phyloP scores from a whole-genome alignment of 176 grass and related monocot genomes.

The Luzula sylvatica region DNA sequence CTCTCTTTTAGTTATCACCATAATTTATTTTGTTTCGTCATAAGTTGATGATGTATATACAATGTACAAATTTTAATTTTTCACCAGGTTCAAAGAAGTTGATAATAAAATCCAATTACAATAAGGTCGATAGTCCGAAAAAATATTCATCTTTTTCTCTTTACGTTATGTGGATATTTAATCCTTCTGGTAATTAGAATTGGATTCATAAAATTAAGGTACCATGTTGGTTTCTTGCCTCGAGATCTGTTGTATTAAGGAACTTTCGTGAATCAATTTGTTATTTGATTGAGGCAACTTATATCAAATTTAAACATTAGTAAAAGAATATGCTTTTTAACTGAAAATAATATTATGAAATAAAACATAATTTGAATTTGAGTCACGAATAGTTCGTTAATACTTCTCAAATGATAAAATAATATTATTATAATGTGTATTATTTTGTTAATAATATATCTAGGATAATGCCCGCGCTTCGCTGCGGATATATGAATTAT shows the following conservation, averaged over 20 bases:
- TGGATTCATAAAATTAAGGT: slow-evolving; percentile 22
- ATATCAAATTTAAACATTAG: too few species aligned
- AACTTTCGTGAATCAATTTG: slow-evolving; percentile 55
- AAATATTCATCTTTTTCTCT: too few species aligned
- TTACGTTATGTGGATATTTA: slow-evolving; percentile 34
- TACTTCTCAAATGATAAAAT: too few species aligned
- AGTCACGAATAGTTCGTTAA: too few species aligned
- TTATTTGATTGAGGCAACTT: too few species aligned
- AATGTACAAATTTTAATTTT: background rate
- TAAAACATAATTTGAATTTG: too few species aligned
- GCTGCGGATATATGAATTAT: too few species aligned
- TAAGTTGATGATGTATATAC: background rate
- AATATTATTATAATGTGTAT: too few species aligned
- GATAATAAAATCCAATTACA: slow-evolving; percentile 4
- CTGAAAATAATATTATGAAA: too few species aligned
- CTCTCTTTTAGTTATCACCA: background rate
- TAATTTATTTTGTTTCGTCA: background rate
- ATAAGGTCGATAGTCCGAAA: slow-evolving; percentile 30
- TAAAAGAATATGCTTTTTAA: too few species aligned
- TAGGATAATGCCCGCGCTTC: too few species aligned
- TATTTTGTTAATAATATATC: too few species aligned
- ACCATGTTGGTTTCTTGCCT: slow-evolving; percentile 35
- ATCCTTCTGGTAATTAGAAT: slow-evolving; percentile 43
- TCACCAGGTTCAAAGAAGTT: slow-evolving; percentile 38
- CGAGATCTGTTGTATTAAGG: slow-evolving; percentile 49